These are phyloP conservation scores for Gentiana dahurica DNA, from an alignment of 257 asterid species.

Conservation along the genomic window DNA sequence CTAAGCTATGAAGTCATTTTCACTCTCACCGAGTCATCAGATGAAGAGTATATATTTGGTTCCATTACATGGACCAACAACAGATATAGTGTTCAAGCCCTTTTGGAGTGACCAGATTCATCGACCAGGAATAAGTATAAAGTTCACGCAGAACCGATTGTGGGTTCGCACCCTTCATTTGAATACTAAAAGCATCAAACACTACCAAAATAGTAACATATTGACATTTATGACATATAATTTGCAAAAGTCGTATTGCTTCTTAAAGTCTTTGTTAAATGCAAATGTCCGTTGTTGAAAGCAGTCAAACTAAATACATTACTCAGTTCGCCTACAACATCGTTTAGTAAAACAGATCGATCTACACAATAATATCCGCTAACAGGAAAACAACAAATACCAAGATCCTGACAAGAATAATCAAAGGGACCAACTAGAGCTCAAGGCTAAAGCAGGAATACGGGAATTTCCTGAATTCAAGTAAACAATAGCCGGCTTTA, in stretches of 20 bases:
- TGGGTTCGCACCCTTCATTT: no score
- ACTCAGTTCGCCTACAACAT: no score
- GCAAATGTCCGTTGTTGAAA: neutral
- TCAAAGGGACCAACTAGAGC: slow-evolving; percentile 55
- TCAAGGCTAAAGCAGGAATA: slow-evolving; percentile 56
- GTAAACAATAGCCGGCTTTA: slow-evolving; percentile 60
- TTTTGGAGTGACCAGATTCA: slow-evolving; percentile 8
- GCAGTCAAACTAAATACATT: neutral
- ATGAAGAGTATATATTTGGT: slow-evolving; percentile 37
- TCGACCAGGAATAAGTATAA: no score
- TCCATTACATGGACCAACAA: slow-evolving; percentile 61
- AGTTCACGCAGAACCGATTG: no score
- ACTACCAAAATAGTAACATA: no score
- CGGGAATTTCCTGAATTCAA: slow-evolving; percentile 47
- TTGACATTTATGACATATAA: no score
- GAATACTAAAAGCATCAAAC: no score
- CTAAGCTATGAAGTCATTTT: slow-evolving; percentile 49
- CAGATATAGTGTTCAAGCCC: slow-evolving; percentile 54
- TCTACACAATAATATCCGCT: no score
- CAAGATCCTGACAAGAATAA: neutral
- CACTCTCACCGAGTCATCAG: slow-evolving; percentile 3
- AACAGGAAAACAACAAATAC: neutral
- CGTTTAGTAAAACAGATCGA: neutral
- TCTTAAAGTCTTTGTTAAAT: neutral
- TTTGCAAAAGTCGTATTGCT: neutral